A percentile compares a stretch with the other conserved stretches of the same genome.
Evolutionary conservation across 192 early-diverging fungal species (phyloP).

Genomic region (Blastocladiella britannica): DNA sequence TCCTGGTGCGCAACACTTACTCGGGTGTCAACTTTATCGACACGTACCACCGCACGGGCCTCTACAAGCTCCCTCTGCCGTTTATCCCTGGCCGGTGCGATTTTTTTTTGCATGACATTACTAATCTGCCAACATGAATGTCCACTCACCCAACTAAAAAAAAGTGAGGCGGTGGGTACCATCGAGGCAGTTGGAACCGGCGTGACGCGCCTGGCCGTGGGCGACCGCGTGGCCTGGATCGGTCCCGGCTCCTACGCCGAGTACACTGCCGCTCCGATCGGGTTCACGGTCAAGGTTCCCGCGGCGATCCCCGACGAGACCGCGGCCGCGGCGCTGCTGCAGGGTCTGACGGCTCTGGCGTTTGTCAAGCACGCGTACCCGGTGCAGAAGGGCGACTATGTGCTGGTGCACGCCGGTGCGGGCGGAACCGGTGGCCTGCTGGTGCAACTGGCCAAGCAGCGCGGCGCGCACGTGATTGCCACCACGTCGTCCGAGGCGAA

Average conservation of each 20-base stretch:
- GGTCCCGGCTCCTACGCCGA: conserved; percentile 48
- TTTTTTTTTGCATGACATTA: too few species aligned
- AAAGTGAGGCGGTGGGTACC: conserved; percentile 58
- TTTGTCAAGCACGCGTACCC: conserved; percentile 45
- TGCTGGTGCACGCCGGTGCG: conserved; percentile 76
- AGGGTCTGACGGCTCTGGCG: conserved; percentile 63
- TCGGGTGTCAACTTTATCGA: conserved; percentile 82
- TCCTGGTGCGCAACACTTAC: conserved; percentile 55
- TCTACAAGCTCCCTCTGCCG: conserved; percentile 44
- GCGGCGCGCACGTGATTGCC: conserved; percentile 75
- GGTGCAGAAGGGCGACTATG: conserved; percentile 49
- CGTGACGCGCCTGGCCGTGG: conserved; percentile 38
- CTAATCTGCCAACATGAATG: too few species aligned
- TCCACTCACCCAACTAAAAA: too few species aligned
- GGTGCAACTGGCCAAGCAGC: conserved; percentile 46
- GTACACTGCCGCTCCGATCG: conserved; percentile 28
- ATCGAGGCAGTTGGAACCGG: conserved; percentile 53
- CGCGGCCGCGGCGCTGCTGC: conserved; percentile 46
- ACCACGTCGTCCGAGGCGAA: conserved; percentile 56
- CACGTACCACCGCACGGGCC: conserved; percentile 64
- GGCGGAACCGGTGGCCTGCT: conserved; percentile 70
- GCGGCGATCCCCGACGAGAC: conserved; percentile 24
- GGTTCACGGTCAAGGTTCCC: conserved; percentile 23
- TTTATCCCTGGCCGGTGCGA: conserved; percentile 37
- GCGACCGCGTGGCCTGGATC: conserved; percentile 64